Evolutionary conservation across 306 rosid genomes (phyloP), one percentile per base, ranked within the genome.

Genomic region (Fragaria ananassa): DNA sequence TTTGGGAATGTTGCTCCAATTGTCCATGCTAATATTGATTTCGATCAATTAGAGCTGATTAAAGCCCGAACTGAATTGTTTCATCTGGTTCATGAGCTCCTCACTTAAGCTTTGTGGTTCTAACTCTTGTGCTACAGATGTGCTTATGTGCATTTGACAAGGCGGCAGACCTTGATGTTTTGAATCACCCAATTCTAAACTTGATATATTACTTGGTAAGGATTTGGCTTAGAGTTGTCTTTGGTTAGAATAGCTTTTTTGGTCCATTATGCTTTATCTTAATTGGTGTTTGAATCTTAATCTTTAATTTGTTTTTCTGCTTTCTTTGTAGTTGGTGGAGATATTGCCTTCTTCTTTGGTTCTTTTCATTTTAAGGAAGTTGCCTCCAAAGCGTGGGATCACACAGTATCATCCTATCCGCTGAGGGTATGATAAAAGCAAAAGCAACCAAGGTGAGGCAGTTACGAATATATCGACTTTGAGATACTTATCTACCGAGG

Each of bases 181-280:
- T 95, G 91, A 85, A 87, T 88, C 99, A 92, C 85, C 97, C 99
- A 47, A 70, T 92, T 82, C 97, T 92, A 71, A 95, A 95, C 82
- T 85, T 95, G 4, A 79, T 89, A 68, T 95, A 92, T 78, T 95
- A 90, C 82, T 71, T 92, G 88, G 98, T 93, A 87, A 88, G 93
- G 14, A 49, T 86, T 54, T 47, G 31, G 27, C 78, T 76, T 76
- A 42, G 65, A 23, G 25, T 77, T 74, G 70, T 77, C 60, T 47
- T 72, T 44, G 12, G 44, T 57, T 10, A 25, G 6, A 13, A 35
- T 0, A 60, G 6, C 45, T 29, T 19, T 18, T 10, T 18, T 45
- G 29, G 14, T 39, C 13, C 45, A 6, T 45, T 73, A 73, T 39
- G 39, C 25, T 9, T 29, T 29, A 29, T 10, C 17, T 17, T 29